A percentile compares a stretch with the other conserved stretches of the same genome.
Evolutionary conservation across 2,329 filamentous ascomycete genomes (phyloP).

Genomic region (Fusarium papillatum): DNA sequence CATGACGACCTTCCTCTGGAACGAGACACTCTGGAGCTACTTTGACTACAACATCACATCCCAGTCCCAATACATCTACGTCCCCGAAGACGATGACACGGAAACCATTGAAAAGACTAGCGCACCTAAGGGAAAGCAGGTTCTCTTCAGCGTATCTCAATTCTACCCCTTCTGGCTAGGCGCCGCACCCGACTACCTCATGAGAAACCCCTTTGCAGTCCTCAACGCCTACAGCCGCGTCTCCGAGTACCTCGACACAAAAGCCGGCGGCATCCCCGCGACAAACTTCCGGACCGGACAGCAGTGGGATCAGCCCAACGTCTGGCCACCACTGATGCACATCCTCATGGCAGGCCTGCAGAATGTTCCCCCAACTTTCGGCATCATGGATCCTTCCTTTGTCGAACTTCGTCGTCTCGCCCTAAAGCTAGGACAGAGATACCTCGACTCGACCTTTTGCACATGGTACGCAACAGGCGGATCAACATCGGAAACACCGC

Average conservation of each 20-base stretch:
- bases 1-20: conserved; percentile 76
- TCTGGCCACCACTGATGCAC: conserved; percentile 78
- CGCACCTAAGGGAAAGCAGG: conserved; percentile 68
- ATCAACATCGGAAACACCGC: conserved; percentile 65
- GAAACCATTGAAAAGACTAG: conserved; percentile 45
- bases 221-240: conserved; percentile 68
- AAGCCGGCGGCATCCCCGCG: conserved; percentile 70
- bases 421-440: conserved; percentile 72
- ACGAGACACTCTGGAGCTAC: conserved; percentile 71
- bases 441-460: conserved; percentile 77
- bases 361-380: conserved; percentile 70
- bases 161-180: conserved; percentile 80
- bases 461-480: conserved; percentile 79
- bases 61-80: conserved; percentile 66
- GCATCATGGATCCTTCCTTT: conserved; percentile 66
- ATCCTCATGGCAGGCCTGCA: conserved; percentile 73
- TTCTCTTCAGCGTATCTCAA: conserved; percentile 70
- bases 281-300: conserved; percentile 73
- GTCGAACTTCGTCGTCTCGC: conserved; percentile 67
- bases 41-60: conserved; percentile 79
- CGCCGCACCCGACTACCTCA: conserved; percentile 69
- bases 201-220: conserved; percentile 70
- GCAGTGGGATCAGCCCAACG: conserved; percentile 80
- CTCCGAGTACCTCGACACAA: conserved; percentile 62
- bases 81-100: conserved; percentile 61